Evolutionary conservation across 2,329 filamentous ascomycete genomes (phyloP).

Genomic region (Alternaria ethzedia): DNA sequence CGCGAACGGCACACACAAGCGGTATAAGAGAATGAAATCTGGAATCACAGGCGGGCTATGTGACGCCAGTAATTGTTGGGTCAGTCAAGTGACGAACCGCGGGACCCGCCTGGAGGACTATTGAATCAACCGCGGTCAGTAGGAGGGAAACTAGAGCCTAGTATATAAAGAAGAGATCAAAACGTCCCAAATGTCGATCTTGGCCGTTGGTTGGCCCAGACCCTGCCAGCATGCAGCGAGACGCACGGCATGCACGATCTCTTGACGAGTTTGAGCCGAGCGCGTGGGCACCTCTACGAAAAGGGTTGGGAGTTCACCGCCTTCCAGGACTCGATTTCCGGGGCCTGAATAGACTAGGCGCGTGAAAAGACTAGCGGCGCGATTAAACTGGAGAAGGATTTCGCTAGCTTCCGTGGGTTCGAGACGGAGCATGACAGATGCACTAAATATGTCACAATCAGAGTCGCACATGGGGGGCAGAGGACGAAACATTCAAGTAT

Average conservation of each 20-base stretch:
- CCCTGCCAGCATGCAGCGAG: conserved; percentile 21
- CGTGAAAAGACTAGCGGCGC: conserved; percentile 23
- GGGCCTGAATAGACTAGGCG: conserved; percentile 19
- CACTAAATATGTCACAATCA: conserved; percentile 27
- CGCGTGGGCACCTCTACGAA: conserved; percentile 26
- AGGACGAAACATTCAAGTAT: conserved; percentile 21
- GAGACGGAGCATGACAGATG: conserved; percentile 26
- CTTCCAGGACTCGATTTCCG: conserved; percentile 26
- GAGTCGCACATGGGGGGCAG: conserved; percentile 13
- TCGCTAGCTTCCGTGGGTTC: conserved; percentile 13
- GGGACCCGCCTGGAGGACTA: conserved; percentile 28
- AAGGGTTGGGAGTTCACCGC: conserved; percentile 35
- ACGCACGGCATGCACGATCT: conserved; percentile 27
- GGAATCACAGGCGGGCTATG: conserved; percentile 18
- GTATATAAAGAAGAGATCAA: conserved; percentile 19
- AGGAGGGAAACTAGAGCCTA: conserved; percentile 20
- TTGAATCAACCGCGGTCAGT: conserved; percentile 28
- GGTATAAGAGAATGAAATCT: conserved; percentile 8
- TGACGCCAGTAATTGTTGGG: conserved; percentile 14
- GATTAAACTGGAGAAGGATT: conserved; percentile 33
- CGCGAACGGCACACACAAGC: conserved; percentile 4
- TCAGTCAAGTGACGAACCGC: conserved; percentile 29
- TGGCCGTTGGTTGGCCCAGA: conserved; percentile 30
- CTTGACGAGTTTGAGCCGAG: conserved; percentile 21
- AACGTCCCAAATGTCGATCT: conserved; percentile 27